Conservation (phyloP, 139 green algal genomes). For the Chlorella sp. region DNA sequence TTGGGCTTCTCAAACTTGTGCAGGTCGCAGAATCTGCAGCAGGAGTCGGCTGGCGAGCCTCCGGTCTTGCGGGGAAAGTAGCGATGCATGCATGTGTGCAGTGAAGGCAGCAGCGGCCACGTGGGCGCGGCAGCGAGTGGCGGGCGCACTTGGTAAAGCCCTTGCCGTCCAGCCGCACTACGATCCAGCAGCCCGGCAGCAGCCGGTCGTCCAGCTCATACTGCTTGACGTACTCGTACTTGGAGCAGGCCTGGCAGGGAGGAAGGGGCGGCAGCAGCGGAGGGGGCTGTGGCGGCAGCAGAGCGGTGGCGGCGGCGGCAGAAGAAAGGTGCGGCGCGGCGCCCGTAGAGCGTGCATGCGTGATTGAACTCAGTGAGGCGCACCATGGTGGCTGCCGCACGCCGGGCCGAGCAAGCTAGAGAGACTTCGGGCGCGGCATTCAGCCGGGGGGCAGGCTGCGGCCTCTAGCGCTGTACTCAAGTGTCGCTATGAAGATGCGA, state of each 20-base stretch:
- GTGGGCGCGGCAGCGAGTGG: not conserved
- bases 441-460: no score
- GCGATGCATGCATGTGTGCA: not conserved
- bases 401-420: no score
- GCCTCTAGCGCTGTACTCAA: no score
- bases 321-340: no score
- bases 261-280: no score
- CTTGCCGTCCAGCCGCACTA: conserved; percentile 87
- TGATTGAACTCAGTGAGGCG: no score
- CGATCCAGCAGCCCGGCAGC: conserved; percentile 84
- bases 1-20: conserved; percentile 90
- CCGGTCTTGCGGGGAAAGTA: not conserved
- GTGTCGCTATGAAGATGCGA: no score
- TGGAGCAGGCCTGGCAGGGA: not conserved
- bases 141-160: conserved; percentile 86
- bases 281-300: no score
- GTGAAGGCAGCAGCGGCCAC: not conserved
- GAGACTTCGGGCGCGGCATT: no score
- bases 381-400: no score
- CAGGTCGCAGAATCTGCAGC: conserved; percentile 73
- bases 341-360: no score
- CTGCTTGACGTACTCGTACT: conserved; percentile 86
- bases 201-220: conserved; percentile 82
- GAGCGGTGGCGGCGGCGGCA: no score
- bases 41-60: not conserved